Conservation (phyloP, 2,329 filamentous ascomycete genomes). For the Phialophora tarda region DNA sequence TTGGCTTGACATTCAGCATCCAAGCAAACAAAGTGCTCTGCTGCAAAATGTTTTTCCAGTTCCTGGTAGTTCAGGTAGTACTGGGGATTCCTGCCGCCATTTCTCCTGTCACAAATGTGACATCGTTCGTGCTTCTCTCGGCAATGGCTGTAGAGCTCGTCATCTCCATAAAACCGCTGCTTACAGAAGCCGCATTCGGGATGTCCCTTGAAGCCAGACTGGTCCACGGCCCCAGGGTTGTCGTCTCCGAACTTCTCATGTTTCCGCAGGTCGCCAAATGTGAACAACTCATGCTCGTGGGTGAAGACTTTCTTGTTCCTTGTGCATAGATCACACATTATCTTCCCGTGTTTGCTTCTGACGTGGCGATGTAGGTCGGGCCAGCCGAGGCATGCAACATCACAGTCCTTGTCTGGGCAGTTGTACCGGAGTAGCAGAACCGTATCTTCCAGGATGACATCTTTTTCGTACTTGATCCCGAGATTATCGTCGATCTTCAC, state of each 20-base stretch:
- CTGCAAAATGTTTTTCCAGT: conserved; percentile 82
- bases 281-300: conserved; percentile 94
- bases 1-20: conserved; percentile 91
- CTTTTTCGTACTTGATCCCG: conserved; percentile 87
- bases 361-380: conserved; percentile 82
- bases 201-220: conserved; percentile 95
- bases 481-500: conserved; percentile 80
- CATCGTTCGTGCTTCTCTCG: conserved; percentile 93
- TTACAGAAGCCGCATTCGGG: conserved; percentile 93
- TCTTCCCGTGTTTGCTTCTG: conserved; percentile 77
- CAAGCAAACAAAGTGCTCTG: conserved; percentile 83
- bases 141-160: conserved; percentile 93
- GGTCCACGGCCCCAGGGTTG: conserved; percentile 83
- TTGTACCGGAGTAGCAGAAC: conserved; percentile 89
- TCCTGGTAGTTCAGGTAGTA: conserved; percentile 91
- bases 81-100: conserved; percentile 71
- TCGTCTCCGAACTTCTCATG: conserved; percentile 94
- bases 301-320: conserved; percentile 98
- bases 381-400: conserved; percentile 83
- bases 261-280: conserved; percentile 75
- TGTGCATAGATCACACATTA: conserved; percentile 77
- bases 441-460: conserved; percentile 89
- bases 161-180: conserved; percentile 90
- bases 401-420: conserved; percentile 83
- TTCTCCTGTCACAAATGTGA: conserved; percentile 83